These are phyloP conservation scores for Lotmaria passim DNA, from an alignment of 208 protist genomes.

Conservation along the genomic window DNA sequence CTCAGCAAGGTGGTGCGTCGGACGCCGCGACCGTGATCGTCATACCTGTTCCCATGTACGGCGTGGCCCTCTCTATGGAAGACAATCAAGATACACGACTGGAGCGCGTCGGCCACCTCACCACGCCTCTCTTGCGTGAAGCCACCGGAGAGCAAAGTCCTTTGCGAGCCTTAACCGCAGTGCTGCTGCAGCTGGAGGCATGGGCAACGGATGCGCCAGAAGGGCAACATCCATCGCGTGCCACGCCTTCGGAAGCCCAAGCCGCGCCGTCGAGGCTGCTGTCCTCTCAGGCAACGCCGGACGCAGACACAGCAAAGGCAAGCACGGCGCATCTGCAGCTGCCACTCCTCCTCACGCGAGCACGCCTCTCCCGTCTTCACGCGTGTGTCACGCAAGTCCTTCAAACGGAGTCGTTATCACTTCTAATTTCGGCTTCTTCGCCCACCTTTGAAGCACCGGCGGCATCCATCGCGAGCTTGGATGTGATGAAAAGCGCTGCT, in stretches of 20 bases:
- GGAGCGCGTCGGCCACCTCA: constrained; percentile 20
- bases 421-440: no score
- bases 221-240: not conserved
- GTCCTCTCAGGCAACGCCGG: not conserved
- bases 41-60: constrained; percentile 29
- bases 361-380: not conserved
- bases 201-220: not conserved
- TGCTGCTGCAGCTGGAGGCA: constrained; percentile 14
- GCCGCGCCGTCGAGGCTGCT: not conserved
- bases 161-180: constrained; percentile 9
- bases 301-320: not conserved
- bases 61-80: constrained; percentile 26
- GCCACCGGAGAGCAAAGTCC: not conserved
- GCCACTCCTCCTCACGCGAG: not conserved
- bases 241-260: not conserved
- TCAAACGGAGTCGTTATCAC: no score
- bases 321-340: no score
- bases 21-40: not conserved
- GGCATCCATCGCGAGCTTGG: not conserved
- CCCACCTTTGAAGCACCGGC: not conserved
- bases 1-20: not conserved
- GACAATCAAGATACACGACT: constrained; percentile 33
- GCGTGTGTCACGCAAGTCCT: not conserved
- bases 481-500: not conserved
- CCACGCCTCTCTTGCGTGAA: constrained; percentile 21